Conservation (phyloP, 257 asterid genomes). For the Knoxia roxburghii region DNA sequence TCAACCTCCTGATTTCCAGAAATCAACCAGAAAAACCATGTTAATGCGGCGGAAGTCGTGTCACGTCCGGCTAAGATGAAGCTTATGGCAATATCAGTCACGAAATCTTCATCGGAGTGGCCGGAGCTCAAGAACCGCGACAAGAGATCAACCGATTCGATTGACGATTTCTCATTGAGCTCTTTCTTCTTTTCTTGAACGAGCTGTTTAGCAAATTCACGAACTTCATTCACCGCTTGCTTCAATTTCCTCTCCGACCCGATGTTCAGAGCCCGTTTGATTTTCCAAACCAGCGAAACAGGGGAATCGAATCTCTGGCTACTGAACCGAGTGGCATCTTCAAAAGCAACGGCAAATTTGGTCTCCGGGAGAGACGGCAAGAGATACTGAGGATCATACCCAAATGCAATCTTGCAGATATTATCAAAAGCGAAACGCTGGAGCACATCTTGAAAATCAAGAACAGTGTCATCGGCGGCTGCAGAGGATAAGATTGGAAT, state of each 20-base stretch:
- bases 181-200: constrained; percentile 35
- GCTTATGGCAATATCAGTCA: constrained; percentile 50
- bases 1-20: constrained; percentile 30
- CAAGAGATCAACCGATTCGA: constrained; percentile 40
- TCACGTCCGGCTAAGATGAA: constrained; percentile 68
- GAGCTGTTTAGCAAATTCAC: constrained; percentile 40
- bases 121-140: constrained; percentile 51
- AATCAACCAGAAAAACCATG: constrained; percentile 65
- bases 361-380: constrained; percentile 41
- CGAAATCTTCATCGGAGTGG: constrained; percentile 41
- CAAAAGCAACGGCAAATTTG: constrained; percentile 47
- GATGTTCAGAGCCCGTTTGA: constrained; percentile 31
- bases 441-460: constrained; percentile 57
- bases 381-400: constrained; percentile 53
- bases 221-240: constrained; percentile 18
- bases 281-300: constrained; percentile 38
- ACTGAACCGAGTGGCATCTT: constrained; percentile 26
- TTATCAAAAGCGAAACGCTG: constrained; percentile 72
- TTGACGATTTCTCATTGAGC: constrained; percentile 17
- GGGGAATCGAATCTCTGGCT: constrained; percentile 30
- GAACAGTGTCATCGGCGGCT: constrained; percentile 3
- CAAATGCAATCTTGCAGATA: constrained; percentile 56
- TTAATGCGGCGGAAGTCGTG: constrained; percentile 55
- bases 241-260: constrained; percentile 46
- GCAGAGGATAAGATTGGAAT: constrained; percentile 36